Evolutionary conservation across 345 rosid genomes (phyloP).

Genomic region (Eutrema japonicum): DNA sequence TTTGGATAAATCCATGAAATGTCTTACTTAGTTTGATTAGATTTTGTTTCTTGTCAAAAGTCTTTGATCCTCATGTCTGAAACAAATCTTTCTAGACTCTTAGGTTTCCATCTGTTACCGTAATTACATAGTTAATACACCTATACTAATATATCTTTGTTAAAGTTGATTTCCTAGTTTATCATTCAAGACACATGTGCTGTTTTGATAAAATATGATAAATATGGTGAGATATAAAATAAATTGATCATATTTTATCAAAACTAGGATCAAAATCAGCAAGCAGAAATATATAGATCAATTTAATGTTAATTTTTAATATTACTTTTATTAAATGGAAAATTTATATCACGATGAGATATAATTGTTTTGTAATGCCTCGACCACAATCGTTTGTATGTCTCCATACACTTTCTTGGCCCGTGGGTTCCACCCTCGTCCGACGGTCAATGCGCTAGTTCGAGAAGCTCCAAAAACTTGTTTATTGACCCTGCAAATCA

Average conservation of each 20-base stretch:
- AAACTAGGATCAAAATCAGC: neutral
- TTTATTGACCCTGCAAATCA: too few species aligned
- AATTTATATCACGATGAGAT: too few species aligned
- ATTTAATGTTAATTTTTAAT: neutral
- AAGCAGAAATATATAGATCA: neutral
- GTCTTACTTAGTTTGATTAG: too few species aligned
- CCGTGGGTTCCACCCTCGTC: too few species aligned
- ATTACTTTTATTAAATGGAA: too few species aligned
- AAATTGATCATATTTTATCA: too few species aligned
- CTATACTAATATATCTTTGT: neutral
- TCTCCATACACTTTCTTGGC: too few species aligned
- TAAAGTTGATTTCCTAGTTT: neutral
- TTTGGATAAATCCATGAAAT: too few species aligned
- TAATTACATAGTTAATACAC: slow-evolving; percentile 10
- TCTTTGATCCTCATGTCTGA: slow-evolving; percentile 15
- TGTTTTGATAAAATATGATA: neutral
- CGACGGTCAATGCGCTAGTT: too few species aligned
- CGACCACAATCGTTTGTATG: too few species aligned
- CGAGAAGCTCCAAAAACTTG: too few species aligned
- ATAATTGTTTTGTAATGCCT: too few species aligned
- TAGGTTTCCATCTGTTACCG: neutral
- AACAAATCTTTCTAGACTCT: slow-evolving; percentile 3
- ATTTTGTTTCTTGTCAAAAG: neutral
- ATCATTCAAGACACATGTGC: neutral
- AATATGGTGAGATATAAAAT: neutral